Conservation (phyloP, 805 yeast species). For the Torulaspora franciscae region DNA sequence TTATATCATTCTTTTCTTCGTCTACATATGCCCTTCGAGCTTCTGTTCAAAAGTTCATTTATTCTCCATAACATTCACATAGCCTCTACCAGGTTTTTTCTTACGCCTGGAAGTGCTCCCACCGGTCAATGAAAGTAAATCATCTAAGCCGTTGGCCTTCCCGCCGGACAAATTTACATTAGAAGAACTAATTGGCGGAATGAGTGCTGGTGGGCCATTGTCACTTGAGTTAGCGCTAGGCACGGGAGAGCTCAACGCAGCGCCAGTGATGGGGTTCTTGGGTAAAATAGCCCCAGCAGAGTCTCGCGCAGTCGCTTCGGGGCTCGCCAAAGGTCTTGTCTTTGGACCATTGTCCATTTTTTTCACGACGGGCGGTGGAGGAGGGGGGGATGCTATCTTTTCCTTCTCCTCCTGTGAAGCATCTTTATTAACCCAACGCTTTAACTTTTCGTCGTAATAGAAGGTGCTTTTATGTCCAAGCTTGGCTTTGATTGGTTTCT, state of each 20-base stretch:
- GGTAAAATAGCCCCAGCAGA: slow-evolving; percentile 34
- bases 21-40: neutral
- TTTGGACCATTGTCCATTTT: slow-evolving; percentile 34
- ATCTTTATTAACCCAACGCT: slow-evolving; percentile 79
- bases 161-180: slow-evolving; percentile 31
- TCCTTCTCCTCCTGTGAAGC: slow-evolving; percentile 62
- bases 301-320: slow-evolving; percentile 19
- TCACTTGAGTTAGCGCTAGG: slow-evolving; percentile 1
- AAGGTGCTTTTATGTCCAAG: slow-evolving; percentile 69
- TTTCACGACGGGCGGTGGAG: slow-evolving; percentile 46
- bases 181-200: slow-evolving; percentile 14
- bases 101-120: slow-evolving; percentile 36
- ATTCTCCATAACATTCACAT: slow-evolving; percentile 59
- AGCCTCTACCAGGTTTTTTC: slow-evolving; percentile 50
- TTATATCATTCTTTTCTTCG: slow-evolving; percentile 1
- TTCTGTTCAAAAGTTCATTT: slow-evolving; percentile 9
- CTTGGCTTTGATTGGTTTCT: slow-evolving; percentile 77
- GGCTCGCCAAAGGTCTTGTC: slow-evolving; percentile 39
- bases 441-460: slow-evolving; percentile 74
- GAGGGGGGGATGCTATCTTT: slow-evolving; percentile 59
- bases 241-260: slow-evolving; percentile 17
- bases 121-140: slow-evolving; percentile 39
- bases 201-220: slow-evolving; percentile 15
- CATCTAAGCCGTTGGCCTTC: slow-evolving; percentile 44
- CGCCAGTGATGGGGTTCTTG: slow-evolving; percentile 35